Evolutionary conservation across 192 early-diverging fungal genomes (phyloP).

Genomic region (Gigaspora rosea): DNA sequence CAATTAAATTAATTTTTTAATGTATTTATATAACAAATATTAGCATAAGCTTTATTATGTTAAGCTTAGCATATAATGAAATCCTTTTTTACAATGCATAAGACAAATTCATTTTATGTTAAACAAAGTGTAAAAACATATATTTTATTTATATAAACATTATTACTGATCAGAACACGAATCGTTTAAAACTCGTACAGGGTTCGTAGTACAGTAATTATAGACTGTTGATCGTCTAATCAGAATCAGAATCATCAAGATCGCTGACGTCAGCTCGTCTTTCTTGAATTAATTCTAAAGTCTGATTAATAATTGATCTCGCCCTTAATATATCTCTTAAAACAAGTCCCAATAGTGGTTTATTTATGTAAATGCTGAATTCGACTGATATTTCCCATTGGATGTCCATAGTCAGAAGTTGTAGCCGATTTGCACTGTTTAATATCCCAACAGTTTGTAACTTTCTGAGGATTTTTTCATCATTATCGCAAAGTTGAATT

Average conservation of each 20-base stretch:
- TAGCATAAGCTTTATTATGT: no score
- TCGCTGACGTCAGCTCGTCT: not conserved
- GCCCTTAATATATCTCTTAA: slow-evolving; percentile 1
- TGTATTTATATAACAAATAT: no score
- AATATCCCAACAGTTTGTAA: slow-evolving; percentile 10
- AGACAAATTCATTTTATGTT: no score
- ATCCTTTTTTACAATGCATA: no score
- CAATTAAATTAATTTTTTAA: no score
- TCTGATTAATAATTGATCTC: not conserved
- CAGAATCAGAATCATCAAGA: not conserved
- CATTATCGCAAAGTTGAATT: not conserved
- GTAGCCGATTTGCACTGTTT: slow-evolving; percentile 12
- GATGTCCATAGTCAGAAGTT: not conserved
- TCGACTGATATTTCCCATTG: not conserved
- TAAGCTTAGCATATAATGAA: no score
- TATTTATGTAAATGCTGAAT: not conserved
- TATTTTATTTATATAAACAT: no score
- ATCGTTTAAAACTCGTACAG: no score
- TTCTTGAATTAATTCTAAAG: not conserved
- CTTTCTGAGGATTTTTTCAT: slow-evolving; percentile 15
- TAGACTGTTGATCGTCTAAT: not conserved
- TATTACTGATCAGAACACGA: no score
- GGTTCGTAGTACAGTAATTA: no score
- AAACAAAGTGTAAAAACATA: no score
- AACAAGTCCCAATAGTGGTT: not conserved